Evolutionary conservation across 768 basidiomycete genomes (phyloP), one percentile per base, ranked within the genome.

Genomic region (Paxillus ammoniavirescens): DNA sequence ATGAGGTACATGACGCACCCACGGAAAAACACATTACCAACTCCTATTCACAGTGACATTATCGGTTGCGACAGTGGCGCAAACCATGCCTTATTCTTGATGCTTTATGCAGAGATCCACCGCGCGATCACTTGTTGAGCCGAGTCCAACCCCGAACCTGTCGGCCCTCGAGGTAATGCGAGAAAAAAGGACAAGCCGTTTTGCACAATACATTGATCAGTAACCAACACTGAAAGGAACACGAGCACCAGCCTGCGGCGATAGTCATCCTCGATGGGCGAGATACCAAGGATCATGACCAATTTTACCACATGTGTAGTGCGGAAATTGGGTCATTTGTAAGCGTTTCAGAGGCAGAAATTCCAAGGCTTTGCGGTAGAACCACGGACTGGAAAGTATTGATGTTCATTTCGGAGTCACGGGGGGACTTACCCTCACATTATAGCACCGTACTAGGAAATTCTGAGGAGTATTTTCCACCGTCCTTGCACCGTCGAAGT

Each of bases 291-390:
- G 36, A 17, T 28, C 28, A n/a, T 49, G 47, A 9, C 36, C 47
- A 23, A 49, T 40, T 28, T 37, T 28, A 41, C 26, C 5, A 30
- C 38, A 40, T 38, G 17, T 23, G 38, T 30, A 49, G 40, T 26
- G 37, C 48, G 38, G 48, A 49, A 41, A 49, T 49, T 49, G 26
- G n/a, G 3, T 18, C 5, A 15, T 49, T 49, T 28, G 48, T 49
- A 30, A 49, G 48, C 48, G 38, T 42, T 41, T 49, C 40, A 30
- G 40, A 47, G 46, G 26, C 26, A 40, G 28, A 30, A 8, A 17
- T 41, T 28, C 26, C 30, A 49, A 28, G 5, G 35, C 17, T 35
- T 38, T 48, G 31, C 47, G 47, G 17, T 17, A 38, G 33, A 38
- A 15, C 21, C 26, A 23, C 42, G 17, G 37, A 15, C 26, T 30